phyloP scores from a whole-genome alignment of 768 basidiomycete species.

The Coprinellus micaceus region DNA sequence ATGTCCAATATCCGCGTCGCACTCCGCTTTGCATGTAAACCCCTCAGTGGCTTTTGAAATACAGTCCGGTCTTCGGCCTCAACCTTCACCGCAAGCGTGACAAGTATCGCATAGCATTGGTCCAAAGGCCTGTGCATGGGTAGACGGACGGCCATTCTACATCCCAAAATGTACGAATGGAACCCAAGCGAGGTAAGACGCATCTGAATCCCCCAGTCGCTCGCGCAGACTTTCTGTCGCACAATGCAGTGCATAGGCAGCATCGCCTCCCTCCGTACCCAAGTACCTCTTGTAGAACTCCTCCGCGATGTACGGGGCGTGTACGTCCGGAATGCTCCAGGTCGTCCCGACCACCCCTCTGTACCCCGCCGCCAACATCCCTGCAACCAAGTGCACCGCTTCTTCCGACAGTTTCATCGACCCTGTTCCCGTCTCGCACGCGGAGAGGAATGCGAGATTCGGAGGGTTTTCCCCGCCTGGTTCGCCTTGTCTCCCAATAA shows the following conservation, averaged over 20 bases:
- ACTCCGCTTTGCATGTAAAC: too few relatives aligned
- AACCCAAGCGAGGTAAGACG: conserved; percentile 14
- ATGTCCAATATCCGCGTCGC: too few relatives aligned
- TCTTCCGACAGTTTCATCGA: conserved; percentile 28
- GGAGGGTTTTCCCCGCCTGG: too few relatives aligned
- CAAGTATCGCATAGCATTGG: too few relatives aligned
- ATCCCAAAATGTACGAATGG: conserved; percentile 14
- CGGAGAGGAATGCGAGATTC: conserved; percentile 38
- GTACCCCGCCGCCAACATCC: conserved; percentile 31
- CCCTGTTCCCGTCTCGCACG: conserved; percentile 36
- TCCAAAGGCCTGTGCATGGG: too few relatives aligned
- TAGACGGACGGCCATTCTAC: too few relatives aligned
- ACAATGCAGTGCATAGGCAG: conserved; percentile 17
- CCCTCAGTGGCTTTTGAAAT: too few relatives aligned
- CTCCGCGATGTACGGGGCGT: conserved; percentile 27
- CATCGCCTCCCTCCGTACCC: background rate
- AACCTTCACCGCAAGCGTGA: too few relatives aligned
- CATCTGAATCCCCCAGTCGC: conserved; percentile 5
- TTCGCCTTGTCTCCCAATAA: conserved; percentile 11
- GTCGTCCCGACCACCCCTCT: conserved; percentile 33
- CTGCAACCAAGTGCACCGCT: conserved; percentile 35
- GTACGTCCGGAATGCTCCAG: conserved; percentile 33
- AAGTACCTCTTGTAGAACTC: conserved; percentile 23
- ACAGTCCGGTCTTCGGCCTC: too few relatives aligned
- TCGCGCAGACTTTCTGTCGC: conserved; percentile 12